Base-by-base conservation (phyloP, 148 eudicot genomes). In the Cornus florida region DNA sequence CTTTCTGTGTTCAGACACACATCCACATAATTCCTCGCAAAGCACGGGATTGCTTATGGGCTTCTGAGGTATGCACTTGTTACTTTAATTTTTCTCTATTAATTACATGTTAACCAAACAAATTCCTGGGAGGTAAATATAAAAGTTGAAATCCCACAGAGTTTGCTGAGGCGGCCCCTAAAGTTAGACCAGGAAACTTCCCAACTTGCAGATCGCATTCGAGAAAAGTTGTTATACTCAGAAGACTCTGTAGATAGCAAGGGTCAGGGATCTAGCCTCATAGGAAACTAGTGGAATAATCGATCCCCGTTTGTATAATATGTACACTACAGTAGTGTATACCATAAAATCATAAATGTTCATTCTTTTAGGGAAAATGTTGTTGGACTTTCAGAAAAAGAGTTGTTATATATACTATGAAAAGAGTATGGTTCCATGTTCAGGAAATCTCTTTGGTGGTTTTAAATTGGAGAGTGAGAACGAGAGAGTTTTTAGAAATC, bases 1-100 rank as follows among this genome's bases (percentile, higher is more conserved):
- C 69, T 16, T 67, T 75, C 39, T 60, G 41, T 62, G 72, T 81
- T 76, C 88, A 93, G 98, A 93, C 98, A 32, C 98, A 95, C 86
- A 86, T 95, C 81, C 97, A 95, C 82, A 90, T 93, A 80, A 93
- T 95, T 85, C 98, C 97, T 6, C 92, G 98, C 46, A 89, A 87
- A 72, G 90, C 91, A 78, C 84, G 84, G 20, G 98, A 95, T 80
- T 84, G 94, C 80, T 88, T 95, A 75, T 95, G 98, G 98, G 85
- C 85, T 78, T 92, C 94, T 67, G 97, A 95, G 98, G 98, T 95
- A 89, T 33, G 78, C 77, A 32, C 66, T 35, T 66, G 82, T 67
- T 77, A 20, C 24, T 32, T 74, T 50, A 16, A 10, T 62, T 41
- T 7, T 24, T n/a, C 1, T 23, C 17, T 64, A 13, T 66, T 16